phyloP scores from a whole-genome alignment of 2,329 filamentous ascomycete species.

The Aspergillus felis region DNA sequence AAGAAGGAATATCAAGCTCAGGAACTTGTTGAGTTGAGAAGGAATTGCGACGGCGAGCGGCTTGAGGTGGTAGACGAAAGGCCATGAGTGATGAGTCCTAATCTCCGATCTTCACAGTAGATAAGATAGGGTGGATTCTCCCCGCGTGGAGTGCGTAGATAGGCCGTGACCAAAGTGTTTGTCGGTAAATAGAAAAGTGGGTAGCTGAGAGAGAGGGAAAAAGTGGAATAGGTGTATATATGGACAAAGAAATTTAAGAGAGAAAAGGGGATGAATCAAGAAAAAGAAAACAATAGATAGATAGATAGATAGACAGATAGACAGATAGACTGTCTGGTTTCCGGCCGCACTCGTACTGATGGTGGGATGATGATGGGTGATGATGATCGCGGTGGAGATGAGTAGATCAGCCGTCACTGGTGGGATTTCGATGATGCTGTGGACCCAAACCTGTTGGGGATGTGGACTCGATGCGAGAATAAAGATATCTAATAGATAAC shows the following conservation, averaged over 20 bases:
- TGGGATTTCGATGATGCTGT: not conserved
- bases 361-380: not conserved
- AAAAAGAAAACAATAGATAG: not conserved
- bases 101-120: not conserved
- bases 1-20: conserved; percentile 23
- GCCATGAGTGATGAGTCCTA: conserved; percentile 27
- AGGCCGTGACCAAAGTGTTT: not conserved
- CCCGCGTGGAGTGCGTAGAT: conserved; percentile 12
- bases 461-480: not conserved
- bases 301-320: not conserved
- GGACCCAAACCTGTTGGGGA: not conserved
- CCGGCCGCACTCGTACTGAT: not conserved
- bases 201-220: not conserved
- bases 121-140: conserved; percentile 17
- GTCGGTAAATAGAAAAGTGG: not conserved
- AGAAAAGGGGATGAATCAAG: not conserved
- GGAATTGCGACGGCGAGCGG: conserved; percentile 31
- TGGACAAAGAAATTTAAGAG: not conserved
- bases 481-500: not conserved
- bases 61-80: conserved; percentile 36
- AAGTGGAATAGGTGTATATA: not conserved
- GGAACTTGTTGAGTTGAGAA: conserved; percentile 28
- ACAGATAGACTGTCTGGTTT: not conserved
- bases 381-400: not conserved
- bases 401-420: not conserved